These are phyloP conservation scores for Hymenoscyphus linearis DNA, from an alignment of 2,329 filamentous ascomycete species.

Conservation along the genomic window DNA sequence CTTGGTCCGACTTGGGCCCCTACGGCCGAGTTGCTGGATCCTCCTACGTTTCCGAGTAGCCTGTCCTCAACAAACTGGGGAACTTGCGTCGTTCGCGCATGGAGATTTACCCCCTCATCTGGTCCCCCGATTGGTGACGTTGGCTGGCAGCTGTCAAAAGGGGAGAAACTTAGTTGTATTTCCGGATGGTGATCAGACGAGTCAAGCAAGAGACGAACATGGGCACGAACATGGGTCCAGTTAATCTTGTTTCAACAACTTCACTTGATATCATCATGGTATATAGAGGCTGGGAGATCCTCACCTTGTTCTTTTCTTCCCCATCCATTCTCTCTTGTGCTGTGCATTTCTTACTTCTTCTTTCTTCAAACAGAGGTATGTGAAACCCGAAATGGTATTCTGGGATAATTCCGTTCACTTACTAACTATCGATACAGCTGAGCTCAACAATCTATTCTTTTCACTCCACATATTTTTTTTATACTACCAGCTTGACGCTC, in stretches of 20 bases:
- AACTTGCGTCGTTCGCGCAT: not conserved
- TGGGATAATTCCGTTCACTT: not conserved
- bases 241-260: constrained; percentile 20
- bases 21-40: not conserved
- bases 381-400: not conserved
- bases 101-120: not conserved
- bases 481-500: constrained; percentile 24
- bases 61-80: not conserved
- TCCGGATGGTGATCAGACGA: constrained; percentile 28
- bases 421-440: constrained; percentile 24
- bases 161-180: constrained; percentile 12
- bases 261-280: constrained; percentile 19
- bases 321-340: constrained; percentile 22
- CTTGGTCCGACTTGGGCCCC: not conserved
- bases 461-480: constrained; percentile 16
- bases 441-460: constrained; percentile 26
- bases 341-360: constrained; percentile 25
- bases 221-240: constrained; percentile 10
- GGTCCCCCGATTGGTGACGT: not conserved
- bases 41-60: not conserved
- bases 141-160: not conserved
- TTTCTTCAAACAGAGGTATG: constrained; percentile 23
- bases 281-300: constrained; percentile 8
- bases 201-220: constrained; percentile 17
- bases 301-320: constrained; percentile 11